A percentile compares a stretch with the other conserved stretches of the same genome.
These are phyloP conservation scores for Haplosporangium gracile DNA, from an alignment of 192 early-diverging fungal genomes.

Conservation along the genomic window DNA sequence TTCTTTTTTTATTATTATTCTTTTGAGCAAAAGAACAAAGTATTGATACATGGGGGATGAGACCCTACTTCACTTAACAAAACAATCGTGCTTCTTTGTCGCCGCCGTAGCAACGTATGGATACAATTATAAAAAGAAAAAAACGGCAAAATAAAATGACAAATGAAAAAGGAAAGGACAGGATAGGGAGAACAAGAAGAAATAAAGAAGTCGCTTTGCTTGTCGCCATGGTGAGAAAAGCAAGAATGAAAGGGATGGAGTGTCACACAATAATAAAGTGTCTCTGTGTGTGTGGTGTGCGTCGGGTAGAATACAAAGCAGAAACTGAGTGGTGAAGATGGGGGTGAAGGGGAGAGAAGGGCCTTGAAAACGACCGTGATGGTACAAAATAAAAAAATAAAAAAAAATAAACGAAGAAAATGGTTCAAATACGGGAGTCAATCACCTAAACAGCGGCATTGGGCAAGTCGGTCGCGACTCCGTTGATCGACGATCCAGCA, in stretches of 20 bases:
- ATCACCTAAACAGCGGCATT: neutral
- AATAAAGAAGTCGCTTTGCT: neutral
- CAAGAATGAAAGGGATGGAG: neutral
- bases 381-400: conserved; percentile 9
- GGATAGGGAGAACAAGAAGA: neutral
- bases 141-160: neutral
- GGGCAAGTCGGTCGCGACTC: neutral
- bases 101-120: conserved; percentile 5
- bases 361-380: neutral
- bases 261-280: neutral
- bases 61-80: conserved; percentile 6
- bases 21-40: conserved; percentile 1
- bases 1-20: conserved; percentile 7
- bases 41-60: neutral
- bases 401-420: conserved; percentile 26
- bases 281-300: neutral
- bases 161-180: neutral
- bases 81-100: conserved; percentile 1
- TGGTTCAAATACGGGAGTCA: neutral
- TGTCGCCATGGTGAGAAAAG: too few relatives aligned
- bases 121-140: conserved; percentile 6
- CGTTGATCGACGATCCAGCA: neutral
- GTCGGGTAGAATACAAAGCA: conserved; percentile 5
- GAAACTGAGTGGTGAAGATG: neutral
- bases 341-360: neutral